These are phyloP conservation scores for Hortiboletus flavorubellus DNA, from an alignment of 768 basidiomycete species.

Conservation along the genomic window DNA sequence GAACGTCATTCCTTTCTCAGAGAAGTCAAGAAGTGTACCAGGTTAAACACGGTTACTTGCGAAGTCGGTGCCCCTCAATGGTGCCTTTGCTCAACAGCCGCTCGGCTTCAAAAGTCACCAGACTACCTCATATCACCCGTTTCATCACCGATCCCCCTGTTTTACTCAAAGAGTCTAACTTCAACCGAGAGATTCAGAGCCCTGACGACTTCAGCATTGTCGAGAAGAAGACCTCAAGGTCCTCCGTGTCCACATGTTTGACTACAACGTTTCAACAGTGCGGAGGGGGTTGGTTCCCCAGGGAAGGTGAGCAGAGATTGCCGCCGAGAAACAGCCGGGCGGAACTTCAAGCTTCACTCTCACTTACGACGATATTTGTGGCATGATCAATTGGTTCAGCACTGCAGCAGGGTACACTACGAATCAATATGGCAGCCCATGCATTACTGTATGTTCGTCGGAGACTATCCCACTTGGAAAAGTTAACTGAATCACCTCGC, in stretches of 20 bases:
- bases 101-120: not conserved
- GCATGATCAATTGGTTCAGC: not conserved
- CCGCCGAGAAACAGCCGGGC: not conserved
- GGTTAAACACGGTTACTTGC: not conserved
- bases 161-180: not conserved
- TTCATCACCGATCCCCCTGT: constrained; percentile 1
- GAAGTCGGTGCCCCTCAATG: not conserved
- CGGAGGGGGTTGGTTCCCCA: not conserved
- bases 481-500: too few relatives aligned
- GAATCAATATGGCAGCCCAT: not conserved
- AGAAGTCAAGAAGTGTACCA: not conserved
- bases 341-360: not conserved
- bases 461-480: too few relatives aligned
- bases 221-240: not conserved
- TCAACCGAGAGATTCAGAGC: not conserved
- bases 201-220: not conserved
- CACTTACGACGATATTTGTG: not conserved
- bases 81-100: not conserved
- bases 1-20: not conserved
- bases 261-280: not conserved
- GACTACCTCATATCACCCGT: not conserved
- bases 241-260: not conserved
- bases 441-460: too few relatives aligned
- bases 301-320: not conserved
- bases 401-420: not conserved